These are phyloP conservation scores for Fraxinus dipetala DNA, from an alignment of 305 asterid species.

Conservation along the genomic window DNA sequence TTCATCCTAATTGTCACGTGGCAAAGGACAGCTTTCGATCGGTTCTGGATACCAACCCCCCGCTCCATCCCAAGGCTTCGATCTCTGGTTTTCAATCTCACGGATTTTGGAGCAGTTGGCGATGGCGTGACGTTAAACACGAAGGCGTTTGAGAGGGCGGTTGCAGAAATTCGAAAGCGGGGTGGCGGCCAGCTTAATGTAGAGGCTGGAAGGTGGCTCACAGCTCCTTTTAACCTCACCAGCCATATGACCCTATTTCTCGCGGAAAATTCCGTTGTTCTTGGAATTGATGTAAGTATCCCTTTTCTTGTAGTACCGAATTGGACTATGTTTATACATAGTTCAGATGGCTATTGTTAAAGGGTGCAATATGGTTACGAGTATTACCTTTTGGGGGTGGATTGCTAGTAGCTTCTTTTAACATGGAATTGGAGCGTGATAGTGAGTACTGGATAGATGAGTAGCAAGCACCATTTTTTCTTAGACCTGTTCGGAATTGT, in stretches of 20 bases:
- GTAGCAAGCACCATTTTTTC: not conserved
- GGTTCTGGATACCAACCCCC: constrained; percentile 36
- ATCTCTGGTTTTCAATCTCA: constrained; percentile 53
- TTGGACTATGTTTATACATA: not conserved
- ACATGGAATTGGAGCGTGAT: not conserved
- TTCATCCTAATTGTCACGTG: constrained; percentile 58
- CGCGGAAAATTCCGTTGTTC: constrained; percentile 67
- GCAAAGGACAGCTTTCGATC: constrained; percentile 59
- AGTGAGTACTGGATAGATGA: constrained; percentile 3
- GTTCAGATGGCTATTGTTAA: not conserved
- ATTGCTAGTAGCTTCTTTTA: not conserved
- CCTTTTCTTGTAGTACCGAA: not conserved
- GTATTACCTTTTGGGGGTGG: not conserved
- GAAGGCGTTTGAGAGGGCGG: constrained; percentile 63
- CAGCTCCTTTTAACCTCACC: constrained; percentile 90
- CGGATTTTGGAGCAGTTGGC: constrained; percentile 86
- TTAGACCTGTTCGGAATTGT: not conserved
- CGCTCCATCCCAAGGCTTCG: constrained; percentile 72
- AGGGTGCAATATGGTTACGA: not conserved
- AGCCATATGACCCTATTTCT: constrained; percentile 79
- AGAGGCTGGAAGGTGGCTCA: constrained; percentile 70
- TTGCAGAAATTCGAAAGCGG: constrained; percentile 51
- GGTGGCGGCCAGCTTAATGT: constrained; percentile 97
- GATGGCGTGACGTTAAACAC: constrained; percentile 82
- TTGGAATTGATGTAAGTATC: constrained; percentile 66